A percentile compares a stretch with the other conserved stretches of the same genome.
Conservation (phyloP, 2,329 filamentous ascomycete genomes). For the Fusarium drepaniforme region DNA sequence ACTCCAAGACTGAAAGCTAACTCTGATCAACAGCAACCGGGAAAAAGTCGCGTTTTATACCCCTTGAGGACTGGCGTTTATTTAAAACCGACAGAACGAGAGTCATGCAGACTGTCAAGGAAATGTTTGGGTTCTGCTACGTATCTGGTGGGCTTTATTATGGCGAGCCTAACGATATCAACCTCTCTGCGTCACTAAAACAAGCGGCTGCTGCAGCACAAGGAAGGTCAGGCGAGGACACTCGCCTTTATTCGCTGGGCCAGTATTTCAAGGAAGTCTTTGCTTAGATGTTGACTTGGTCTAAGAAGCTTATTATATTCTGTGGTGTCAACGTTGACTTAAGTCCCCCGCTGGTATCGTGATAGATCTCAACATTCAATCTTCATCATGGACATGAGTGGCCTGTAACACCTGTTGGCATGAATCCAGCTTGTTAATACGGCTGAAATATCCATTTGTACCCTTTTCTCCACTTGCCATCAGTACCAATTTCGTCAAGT, state of each 20-base stretch:
- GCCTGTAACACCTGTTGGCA: too few species aligned
- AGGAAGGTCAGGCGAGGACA: background rate
- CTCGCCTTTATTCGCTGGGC: background rate
- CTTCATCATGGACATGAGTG: too few species aligned
- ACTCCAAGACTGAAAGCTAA: slow-evolving; percentile 2
- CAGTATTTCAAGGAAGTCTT: background rate
- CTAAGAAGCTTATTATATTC: background rate
- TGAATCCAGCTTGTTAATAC: too few species aligned
- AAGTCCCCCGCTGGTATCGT: background rate
- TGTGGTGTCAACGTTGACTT: background rate
- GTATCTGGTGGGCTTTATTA: slow-evolving; percentile 49
- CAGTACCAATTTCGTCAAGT: too few species aligned
- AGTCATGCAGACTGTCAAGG: slow-evolving; percentile 50
- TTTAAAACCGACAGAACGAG: slow-evolving; percentile 48
- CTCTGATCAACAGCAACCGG: slow-evolving; percentile 40
- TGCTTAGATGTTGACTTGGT: background rate
- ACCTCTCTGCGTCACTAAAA: background rate
- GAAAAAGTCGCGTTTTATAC: slow-evolving; percentile 47
- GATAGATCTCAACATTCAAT: too few species aligned
- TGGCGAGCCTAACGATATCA: slow-evolving; percentile 42
- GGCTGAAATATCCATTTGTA: too few species aligned
- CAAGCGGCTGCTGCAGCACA: background rate
- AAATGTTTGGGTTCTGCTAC: slow-evolving; percentile 53
- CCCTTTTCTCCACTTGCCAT: too few species aligned
- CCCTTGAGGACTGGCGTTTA: slow-evolving; percentile 47